Conservation (phyloP, 768 basidiomycete genomes). For the Clavulina sp. region DNA sequence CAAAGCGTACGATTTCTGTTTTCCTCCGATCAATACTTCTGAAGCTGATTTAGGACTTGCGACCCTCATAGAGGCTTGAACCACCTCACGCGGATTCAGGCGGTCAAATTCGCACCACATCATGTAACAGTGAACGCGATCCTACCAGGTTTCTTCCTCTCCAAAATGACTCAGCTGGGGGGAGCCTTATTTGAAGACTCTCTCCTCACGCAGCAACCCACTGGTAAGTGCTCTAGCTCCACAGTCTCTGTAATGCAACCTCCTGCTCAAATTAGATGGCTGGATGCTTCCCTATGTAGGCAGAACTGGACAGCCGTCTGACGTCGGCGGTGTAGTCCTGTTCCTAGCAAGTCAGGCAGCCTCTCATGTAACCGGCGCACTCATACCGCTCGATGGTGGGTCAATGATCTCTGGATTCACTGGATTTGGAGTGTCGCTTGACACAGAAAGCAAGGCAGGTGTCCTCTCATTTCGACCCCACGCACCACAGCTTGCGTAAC, state of each 20-base stretch:
- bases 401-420: constrained; percentile 2
- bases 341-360: constrained; percentile 57
- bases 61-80: constrained; percentile 44
- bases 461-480: no score
- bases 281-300: constrained; percentile 27
- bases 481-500: no score
- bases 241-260: not conserved
- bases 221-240: constrained; percentile 27
- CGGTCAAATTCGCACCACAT: constrained; percentile 48
- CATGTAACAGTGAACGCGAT: constrained; percentile 78
- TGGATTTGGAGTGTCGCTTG: no score
- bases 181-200: constrained; percentile 40
- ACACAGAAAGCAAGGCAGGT: no score
- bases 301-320: constrained; percentile 43
- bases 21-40: not conserved
- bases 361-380: constrained; percentile 56
- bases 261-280: constrained; percentile 1
- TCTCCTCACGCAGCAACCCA: constrained; percentile 34
- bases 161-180: constrained; percentile 69
- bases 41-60: no score
- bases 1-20: not conserved
- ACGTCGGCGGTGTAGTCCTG: constrained; percentile 51
- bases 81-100: constrained; percentile 58
- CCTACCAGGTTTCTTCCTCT: constrained; percentile 64
- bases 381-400: constrained; percentile 59